Conservation (phyloP, 1,139 yeast genomes). For the Candida tetrigidarum region DNA sequence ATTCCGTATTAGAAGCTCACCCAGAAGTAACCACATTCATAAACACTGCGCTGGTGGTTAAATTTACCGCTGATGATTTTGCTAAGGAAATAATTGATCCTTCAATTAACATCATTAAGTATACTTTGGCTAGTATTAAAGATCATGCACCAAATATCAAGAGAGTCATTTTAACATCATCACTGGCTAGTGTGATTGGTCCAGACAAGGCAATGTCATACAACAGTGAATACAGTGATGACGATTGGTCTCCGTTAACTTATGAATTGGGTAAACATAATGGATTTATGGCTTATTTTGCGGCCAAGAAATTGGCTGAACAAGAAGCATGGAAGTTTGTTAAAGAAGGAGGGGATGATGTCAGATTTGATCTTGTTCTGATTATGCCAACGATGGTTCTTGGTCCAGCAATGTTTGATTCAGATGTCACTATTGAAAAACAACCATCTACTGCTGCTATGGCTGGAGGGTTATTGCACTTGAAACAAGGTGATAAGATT, state of each 20-base stretch:
- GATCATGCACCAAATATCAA: conserved; percentile 28
- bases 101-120: conserved; percentile 28
- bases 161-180: conserved; percentile 33
- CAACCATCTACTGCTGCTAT: conserved; percentile 11
- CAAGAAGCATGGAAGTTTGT: conserved; percentile 29
- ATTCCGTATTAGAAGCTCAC: conserved; percentile 49
- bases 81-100: conserved; percentile 26
- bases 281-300: conserved; percentile 21
- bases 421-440: conserved; percentile 2
- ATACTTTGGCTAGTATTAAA: conserved; percentile 27
- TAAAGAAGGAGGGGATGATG: conserved; percentile 20
- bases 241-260: conserved; percentile 33
- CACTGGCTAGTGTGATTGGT: conserved; percentile 26
- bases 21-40: conserved; percentile 53
- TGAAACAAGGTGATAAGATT: conserved; percentile 10
- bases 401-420: conserved; percentile 27
- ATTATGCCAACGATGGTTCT: conserved; percentile 23
- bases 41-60: conserved; percentile 44
- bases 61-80: conserved; percentile 25
- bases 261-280: conserved; percentile 22
- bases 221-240: conserved; percentile 22
- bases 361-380: conserved; percentile 22
- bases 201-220: conserved; percentile 16
- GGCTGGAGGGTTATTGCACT: conserved; percentile 12
- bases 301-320: conserved; percentile 30